Evolutionary conservation across 306 rosid species (phyloP), one percentile per base, ranked within the genome.

Genomic region (Vicia villosa): DNA sequence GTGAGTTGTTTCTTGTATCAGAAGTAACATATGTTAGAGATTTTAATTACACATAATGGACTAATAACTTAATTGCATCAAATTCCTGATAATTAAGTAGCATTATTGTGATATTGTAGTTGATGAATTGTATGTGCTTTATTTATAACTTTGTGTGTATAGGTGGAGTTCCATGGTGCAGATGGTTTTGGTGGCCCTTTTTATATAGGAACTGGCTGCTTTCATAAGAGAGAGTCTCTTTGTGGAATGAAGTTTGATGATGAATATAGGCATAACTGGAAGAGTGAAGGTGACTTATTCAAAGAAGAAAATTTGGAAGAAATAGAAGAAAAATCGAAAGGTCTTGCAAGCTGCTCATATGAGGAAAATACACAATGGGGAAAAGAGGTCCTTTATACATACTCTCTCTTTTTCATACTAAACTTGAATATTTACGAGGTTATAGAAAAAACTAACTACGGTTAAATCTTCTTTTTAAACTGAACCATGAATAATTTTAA

Each of bases 321-420:
- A 78, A 52, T 82, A 22, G 87, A 86, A 85, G 79, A 80, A 73
- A 70, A 62, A 59, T 65, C 88, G 12, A 88, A 79, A 75, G 47
- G 49, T 63, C 88, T 90, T 16, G 94, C 94, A 71, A 85, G 83
- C 51, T 88, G 83, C 76, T 59, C 87, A 32, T 86, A 56, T 56
- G 97, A 93, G 59, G 68, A 86, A 62, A 88, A 93, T 78, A 86
- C 97, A 5, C 70, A 30, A 20, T 93, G 97, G 98, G 98, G 97
- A 58, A 86, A 80, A 63, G 85, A 88, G 88, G 98, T 86, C 63
- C 26, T 43, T 41, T 47, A 13, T 36, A 40, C 62, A 12, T 30
- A 3, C 43, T 15, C 26, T 49, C 4, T 6, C 22, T 47, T 1
- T n/a, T n/a, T n/a, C n/a, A n/a, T n/a, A n/a, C n/a, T n/a, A n/a